Base-by-base conservation (phyloP, 768 basidiomycete species). In the Leccinum broughii region DNA sequence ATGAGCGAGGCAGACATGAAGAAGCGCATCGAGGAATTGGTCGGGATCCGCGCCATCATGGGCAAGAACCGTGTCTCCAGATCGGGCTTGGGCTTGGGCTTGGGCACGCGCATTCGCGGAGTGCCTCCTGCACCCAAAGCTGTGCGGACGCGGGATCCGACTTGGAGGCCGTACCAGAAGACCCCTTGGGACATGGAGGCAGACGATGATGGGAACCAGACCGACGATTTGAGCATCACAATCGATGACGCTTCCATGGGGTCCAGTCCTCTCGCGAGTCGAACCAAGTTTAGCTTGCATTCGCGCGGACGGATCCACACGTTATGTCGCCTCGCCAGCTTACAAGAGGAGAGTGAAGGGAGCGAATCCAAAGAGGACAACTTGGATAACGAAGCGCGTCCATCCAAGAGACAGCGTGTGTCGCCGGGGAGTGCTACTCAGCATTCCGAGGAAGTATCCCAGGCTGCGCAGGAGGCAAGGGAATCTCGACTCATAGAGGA, bases 21-120 rank as follows among this genome's bases (percentile, higher is more conserved):
- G 39, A 71, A 74, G 56, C 77, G 77, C 9, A 83, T 91, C 59
- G 88, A 89, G 67, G 73, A 79, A 41, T 57, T 89, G 49, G 86
- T 88, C 51, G 88, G 87, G 3, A 79, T 90, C 24, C 71, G 77
- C 28, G 49, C 62, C 6, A 56, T 62, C 65, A 77, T 35, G 65
- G 74, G 51, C 71, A 71, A 71, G 60, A 70, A 62, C 55, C 76
- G 70, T 22, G 60, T 68, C 22, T 51, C 66, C 2, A 61, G 56
- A 34, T 57, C 34, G 1, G 64, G 62, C 9, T 77, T 80, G 17
- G 75, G 68, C 5, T 50, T 62, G 35, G 28, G 68, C 5, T 50
- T 62, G 39, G 28, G 51, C 20, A 6, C 54, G 7, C 60, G 65
- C 17, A 11, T 2, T 17, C 48, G 22, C 4, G 35, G 52, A 71